Evolutionary conservation across 2,329 filamentous ascomycete genomes (phyloP), one percentile per base, ranked within the genome.

Genomic region (Ophiostoma montium): DNA sequence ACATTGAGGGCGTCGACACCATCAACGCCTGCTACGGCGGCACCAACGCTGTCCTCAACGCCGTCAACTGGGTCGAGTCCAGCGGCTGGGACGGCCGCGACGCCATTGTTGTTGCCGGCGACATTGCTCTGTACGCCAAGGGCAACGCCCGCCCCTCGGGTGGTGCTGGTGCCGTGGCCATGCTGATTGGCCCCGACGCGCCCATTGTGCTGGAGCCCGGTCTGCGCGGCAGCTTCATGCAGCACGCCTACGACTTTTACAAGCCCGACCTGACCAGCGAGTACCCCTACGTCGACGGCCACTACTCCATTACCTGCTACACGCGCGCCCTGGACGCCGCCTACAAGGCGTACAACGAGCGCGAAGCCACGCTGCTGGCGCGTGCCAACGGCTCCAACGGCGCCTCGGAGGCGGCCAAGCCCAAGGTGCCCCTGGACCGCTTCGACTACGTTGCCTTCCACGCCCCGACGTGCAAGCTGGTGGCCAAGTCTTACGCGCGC

Each of bases 191-290:
- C 50, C 84, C 85, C 51, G 71, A 89, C 62, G 85, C 85, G 47
- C 84, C 84, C 50, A 70, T 90, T 55, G 83, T 82, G 53, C 71
- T 84, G 56, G 85, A 90, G 69, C 78, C 85, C 47, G 86, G 86
- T 62, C 77, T 88, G 62, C 81, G 85, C 61, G 85, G 82, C 62
- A 81, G 74, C 59, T 87, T 86, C 72, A 82, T 89, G 80, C 74
- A 81, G 65, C 85, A 90, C 69, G 82, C 81, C 59, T 92, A 90
- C 67, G 85, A 90, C 67, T 90, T 90, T 66, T 90, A 87, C 79
- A 90, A 90, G 80, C 84, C 85, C 60, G 85, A 90, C 67, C 72
- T 90, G 57, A 84, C 84, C 61, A 86, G 82, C 75, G 85, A 90
- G 69, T 90, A 90, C 70, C 85, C 85, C 55, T 81, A 86, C 61